Percentiles rank a stretch among this genome's conserved stretches.
Conservation (phyloP, 768 basidiomycete genomes). For the Leccinum fibrillosum region DNA sequence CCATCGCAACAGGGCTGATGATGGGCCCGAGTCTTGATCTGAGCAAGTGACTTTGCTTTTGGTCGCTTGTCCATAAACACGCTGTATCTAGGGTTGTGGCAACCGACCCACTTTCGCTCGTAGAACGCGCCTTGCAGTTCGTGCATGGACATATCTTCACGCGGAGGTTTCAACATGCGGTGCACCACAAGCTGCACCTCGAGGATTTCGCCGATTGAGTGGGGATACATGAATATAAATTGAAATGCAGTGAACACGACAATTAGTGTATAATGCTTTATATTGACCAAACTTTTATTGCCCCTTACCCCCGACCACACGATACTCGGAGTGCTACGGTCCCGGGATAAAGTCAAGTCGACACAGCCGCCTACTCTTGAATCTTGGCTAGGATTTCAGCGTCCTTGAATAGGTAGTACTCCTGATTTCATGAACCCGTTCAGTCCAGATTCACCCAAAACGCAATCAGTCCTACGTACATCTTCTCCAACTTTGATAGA, state of each 20-base stretch:
- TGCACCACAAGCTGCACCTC: background rate
- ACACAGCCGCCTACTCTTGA: slow-evolving; percentile 60
- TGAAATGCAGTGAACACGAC: slow-evolving; percentile 24
- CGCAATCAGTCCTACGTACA: slow-evolving; percentile 44
- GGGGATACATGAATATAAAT: slow-evolving; percentile 30
- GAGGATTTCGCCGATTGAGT: slow-evolving; percentile 16
- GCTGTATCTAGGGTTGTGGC: slow-evolving; percentile 6
- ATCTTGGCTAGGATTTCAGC: slow-evolving; percentile 95
- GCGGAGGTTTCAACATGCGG: background rate
- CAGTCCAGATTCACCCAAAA: slow-evolving; percentile 1
- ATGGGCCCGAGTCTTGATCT: background rate
- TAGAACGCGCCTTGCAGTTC: slow-evolving; percentile 10
- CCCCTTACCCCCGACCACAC: background rate
- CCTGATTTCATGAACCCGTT: slow-evolving; percentile 44
- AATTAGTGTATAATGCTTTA: slow-evolving; percentile 17
- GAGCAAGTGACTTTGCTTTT: background rate
- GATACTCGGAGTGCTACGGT: background rate
- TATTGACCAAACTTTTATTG: slow-evolving; percentile 2
- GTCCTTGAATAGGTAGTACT: slow-evolving; percentile 94
- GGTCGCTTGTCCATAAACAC: background rate
- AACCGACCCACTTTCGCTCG: background rate
- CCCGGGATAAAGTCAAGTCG: background rate
- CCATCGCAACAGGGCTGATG: slow-evolving; percentile 5
- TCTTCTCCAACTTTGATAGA: slow-evolving; percentile 96
- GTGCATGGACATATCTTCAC: slow-evolving; percentile 1